Evolutionary conservation across 2,329 filamentous ascomycete species (phyloP).

Genomic region (Xylariaceae sp.): DNA sequence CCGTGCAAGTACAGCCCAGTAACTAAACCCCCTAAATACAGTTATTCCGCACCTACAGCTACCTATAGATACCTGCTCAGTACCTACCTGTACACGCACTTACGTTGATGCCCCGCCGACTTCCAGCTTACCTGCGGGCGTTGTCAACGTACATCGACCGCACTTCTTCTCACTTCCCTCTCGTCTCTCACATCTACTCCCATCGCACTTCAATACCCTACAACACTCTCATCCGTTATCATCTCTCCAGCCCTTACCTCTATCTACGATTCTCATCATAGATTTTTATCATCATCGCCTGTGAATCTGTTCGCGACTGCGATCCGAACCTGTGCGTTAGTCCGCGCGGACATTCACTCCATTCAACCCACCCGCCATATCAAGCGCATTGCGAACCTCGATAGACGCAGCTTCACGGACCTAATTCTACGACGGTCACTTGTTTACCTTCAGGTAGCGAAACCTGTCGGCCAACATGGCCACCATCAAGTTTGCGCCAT

Average conservation of each 20-base stretch:
- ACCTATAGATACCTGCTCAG: not conserved
- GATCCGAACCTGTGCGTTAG: not conserved
- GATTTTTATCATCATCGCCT: not conserved
- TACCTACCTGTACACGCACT: not conserved
- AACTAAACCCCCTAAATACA: too few species aligned
- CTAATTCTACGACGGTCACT: not conserved
- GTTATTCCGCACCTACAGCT: too few species aligned
- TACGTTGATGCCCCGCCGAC: not conserved
- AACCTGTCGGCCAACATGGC: slow-evolving; percentile 31
- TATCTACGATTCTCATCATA: not conserved
- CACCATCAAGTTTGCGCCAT: slow-evolving; percentile 69
- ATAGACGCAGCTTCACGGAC: too few species aligned
- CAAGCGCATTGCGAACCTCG: not conserved
- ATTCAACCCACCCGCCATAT: not conserved
- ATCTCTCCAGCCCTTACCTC: not conserved
- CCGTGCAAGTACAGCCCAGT: too few species aligned
- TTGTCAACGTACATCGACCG: too few species aligned
- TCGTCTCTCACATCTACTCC: not conserved
- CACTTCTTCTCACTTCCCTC: not conserved
- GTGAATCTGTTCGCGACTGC: not conserved
- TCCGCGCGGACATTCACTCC: not conserved
- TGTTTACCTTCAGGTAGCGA: not conserved
- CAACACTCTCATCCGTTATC: not conserved
- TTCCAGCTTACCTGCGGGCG: not conserved
- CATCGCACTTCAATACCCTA: not conserved